Percentiles rank a stretch among this genome's conserved stretches.
These are phyloP conservation scores for Parasitella parasitica DNA, from an alignment of 371 early-diverging fungal species.

Conservation along the genomic window DNA sequence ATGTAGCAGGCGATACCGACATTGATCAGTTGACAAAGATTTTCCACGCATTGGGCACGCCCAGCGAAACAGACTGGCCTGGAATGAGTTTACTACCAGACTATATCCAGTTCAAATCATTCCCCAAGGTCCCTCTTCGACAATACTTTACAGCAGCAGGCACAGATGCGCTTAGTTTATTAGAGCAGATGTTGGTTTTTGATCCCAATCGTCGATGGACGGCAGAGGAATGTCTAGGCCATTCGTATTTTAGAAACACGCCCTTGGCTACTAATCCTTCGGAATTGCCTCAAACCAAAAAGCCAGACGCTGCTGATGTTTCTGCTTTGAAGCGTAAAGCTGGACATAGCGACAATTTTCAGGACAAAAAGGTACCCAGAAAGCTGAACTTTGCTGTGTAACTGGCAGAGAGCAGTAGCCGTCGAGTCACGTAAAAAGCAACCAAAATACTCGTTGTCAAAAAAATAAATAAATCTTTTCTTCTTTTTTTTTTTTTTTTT, in stretches of 20 bases:
- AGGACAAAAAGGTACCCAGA: not conserved
- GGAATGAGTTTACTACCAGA: slow-evolving; percentile 77
- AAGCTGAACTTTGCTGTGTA: slow-evolving; percentile 3
- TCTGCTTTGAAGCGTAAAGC: slow-evolving; percentile 4
- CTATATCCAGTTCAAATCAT: slow-evolving; percentile 60
- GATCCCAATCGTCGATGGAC: slow-evolving; percentile 92
- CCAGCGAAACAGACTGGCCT: slow-evolving; percentile 96
- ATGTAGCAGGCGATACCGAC: slow-evolving; percentile 93
- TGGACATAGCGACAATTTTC: not conserved
- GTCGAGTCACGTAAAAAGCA: not conserved
- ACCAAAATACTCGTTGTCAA: not conserved
- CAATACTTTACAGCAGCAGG: slow-evolving; percentile 92
- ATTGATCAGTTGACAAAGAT: slow-evolving; percentile 94
- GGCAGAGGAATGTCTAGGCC: slow-evolving; percentile 82
- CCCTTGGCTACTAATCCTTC: slow-evolving; percentile 88
- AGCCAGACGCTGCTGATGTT: not conserved
- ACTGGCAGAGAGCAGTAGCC: too few relatives aligned
- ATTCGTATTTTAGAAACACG: slow-evolving; percentile 87
- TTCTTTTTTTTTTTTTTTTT: not conserved
- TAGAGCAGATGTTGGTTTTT: slow-evolving; percentile 90
- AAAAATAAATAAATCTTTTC: not conserved
- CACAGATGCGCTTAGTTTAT: slow-evolving; percentile 87
- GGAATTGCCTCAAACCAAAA: slow-evolving; percentile 64
- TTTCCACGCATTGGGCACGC: slow-evolving; percentile 96
- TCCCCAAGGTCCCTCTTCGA: slow-evolving; percentile 76